Percentiles rank a stretch among this genome's conserved stretches.
phyloP scores from a whole-genome alignment of 2,329 filamentous ascomycete genomes.

The Trichophyton benhamiae region DNA sequence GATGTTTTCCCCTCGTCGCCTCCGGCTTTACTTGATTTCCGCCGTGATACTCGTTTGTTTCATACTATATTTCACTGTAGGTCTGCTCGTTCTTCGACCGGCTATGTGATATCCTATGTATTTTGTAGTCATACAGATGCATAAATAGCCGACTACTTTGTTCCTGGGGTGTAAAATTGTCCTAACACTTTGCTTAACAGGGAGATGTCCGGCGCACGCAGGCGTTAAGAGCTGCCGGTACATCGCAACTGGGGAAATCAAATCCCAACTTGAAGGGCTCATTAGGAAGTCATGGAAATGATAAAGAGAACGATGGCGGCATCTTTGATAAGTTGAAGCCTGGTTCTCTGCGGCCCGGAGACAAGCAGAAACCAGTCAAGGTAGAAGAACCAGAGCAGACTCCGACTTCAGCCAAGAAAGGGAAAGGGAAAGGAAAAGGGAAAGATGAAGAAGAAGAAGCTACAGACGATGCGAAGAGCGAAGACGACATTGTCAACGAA shows the following conservation, averaged over 20 bases:
- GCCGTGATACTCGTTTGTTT: slow-evolving; percentile 53
- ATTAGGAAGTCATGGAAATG: slow-evolving; percentile 27
- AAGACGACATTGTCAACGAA: slow-evolving; percentile 41
- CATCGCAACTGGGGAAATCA: slow-evolving; percentile 34
- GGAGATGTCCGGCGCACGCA: slow-evolving; percentile 29
- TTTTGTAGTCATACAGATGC: no score
- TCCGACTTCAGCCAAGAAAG: slow-evolving; percentile 43
- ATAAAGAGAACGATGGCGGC: slow-evolving; percentile 45
- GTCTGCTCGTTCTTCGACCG: slow-evolving; percentile 21
- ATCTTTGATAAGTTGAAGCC: slow-evolving; percentile 55
- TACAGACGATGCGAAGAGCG: slow-evolving; percentile 18
- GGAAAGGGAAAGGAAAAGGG: slow-evolving; percentile 13
- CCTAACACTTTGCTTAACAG: slow-evolving; percentile 16
- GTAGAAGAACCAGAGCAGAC: slow-evolving; percentile 14
- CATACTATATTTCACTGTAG: slow-evolving; percentile 60
- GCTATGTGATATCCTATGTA: background rate
- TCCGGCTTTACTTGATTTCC: slow-evolving; percentile 54
- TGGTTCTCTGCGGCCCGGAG: slow-evolving; percentile 55
- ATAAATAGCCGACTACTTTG: no score
- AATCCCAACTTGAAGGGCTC: background rate
- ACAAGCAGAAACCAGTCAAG: slow-evolving; percentile 50
- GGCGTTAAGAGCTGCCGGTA: slow-evolving; percentile 39
- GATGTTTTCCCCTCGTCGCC: slow-evolving; percentile 60
- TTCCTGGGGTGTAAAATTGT: no score
- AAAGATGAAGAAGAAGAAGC: slow-evolving; percentile 30